Percentiles rank a stretch among this genome's conserved stretches.
Evolutionary conservation across 139 green algal species (phyloP).

Genomic region (Pycnococcus provasolii): DNA sequence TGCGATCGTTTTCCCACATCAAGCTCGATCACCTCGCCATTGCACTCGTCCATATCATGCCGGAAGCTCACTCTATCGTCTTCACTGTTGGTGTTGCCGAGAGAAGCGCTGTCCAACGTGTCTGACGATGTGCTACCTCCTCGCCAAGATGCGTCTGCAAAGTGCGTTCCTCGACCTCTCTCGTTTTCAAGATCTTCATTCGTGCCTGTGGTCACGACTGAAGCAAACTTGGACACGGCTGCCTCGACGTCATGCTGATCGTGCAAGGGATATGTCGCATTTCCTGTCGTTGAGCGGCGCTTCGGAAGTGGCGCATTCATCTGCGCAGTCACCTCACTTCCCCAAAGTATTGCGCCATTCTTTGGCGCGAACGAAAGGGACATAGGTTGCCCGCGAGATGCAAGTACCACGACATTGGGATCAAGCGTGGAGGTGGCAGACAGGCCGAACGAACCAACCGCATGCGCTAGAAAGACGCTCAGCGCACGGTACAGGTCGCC

Average conservation of each 20-base stretch:
- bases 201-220: background rate
- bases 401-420: slow-evolving; percentile 20
- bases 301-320: slow-evolving; percentile 1
- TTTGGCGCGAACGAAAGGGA: slow-evolving; percentile 22
- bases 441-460: slow-evolving; percentile 30
- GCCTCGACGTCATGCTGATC: too few species aligned
- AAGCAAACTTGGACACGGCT: too few species aligned
- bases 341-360: slow-evolving; percentile 25
- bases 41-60: slow-evolving; percentile 21
- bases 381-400: slow-evolving; percentile 28
- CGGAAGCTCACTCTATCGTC: background rate
- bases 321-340: slow-evolving; percentile 22
- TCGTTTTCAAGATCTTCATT: background rate
- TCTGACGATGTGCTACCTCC: too few species aligned
- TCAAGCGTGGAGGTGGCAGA: slow-evolving; percentile 21
- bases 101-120: too few species aligned
- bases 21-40: slow-evolving; percentile 28
- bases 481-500: slow-evolving; percentile 24
- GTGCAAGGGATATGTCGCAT: too few species aligned
- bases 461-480: slow-evolving; percentile 25
- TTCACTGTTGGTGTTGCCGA: too few species aligned
- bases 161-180: too few species aligned
- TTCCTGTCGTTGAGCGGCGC: too few species aligned
- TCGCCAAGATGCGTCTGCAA: too few species aligned
- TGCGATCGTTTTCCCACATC: background rate